These are phyloP conservation scores for Neofusicoccum sp. DNA, from an alignment of 2,329 filamentous ascomycete genomes.

Conservation along the genomic window DNA sequence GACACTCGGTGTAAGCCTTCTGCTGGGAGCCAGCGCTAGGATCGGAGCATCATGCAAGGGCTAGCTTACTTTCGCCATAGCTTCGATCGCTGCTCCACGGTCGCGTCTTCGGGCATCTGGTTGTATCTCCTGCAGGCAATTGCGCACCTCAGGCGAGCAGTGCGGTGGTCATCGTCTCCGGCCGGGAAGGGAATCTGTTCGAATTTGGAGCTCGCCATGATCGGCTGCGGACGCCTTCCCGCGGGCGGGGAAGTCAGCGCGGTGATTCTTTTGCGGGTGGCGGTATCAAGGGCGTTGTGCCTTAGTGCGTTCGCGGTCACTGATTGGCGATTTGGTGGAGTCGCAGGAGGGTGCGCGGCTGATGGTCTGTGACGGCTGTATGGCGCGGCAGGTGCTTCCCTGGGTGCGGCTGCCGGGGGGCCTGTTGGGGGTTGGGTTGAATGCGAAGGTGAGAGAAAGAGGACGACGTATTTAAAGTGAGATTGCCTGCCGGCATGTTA, in stretches of 20 bases:
- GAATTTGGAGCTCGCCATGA: not conserved
- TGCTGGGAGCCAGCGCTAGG: not conserved
- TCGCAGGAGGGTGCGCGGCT: not conserved
- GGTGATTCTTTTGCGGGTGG: conserved; percentile 6
- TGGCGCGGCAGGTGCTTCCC: not conserved
- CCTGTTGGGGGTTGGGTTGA: not conserved
- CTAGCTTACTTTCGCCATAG: conserved; percentile 23
- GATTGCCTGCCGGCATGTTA: not conserved
- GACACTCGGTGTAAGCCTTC: not conserved
- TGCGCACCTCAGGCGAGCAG: conserved; percentile 21
- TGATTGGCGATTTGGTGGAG: not conserved
- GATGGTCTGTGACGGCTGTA: not conserved
- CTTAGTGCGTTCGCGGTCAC: not conserved
- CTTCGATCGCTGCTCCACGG: conserved; percentile 20
- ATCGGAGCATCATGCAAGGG: not conserved
- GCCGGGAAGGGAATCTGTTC: conserved; percentile 1
- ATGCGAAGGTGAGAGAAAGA: not conserved
- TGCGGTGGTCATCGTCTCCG: conserved; percentile 8
- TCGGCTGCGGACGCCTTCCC: not conserved
- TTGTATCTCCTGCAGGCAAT: conserved; percentile 23
- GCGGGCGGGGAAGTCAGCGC: not conserved
- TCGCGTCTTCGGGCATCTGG: conserved; percentile 18
- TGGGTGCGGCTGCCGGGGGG: not conserved
- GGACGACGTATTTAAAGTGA: not conserved
- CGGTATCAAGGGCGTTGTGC: not conserved